These are phyloP conservation scores for Vanderwaltozyma polyspora DNA, from an alignment of 805 yeast genomes.

Conservation along the genomic window DNA sequence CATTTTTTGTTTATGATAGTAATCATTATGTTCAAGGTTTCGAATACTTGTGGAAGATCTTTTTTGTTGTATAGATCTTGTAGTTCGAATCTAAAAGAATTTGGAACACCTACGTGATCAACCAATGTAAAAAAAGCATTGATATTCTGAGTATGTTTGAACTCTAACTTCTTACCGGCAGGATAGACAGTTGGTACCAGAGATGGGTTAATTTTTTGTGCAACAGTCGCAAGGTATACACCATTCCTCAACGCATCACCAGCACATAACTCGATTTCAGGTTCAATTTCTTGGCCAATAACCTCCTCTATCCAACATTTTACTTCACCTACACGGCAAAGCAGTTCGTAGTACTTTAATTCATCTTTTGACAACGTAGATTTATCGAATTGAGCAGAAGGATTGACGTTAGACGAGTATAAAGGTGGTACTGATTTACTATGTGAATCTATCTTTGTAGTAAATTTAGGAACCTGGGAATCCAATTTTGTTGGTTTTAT, in stretches of 20 bases:
- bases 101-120: slow-evolving; percentile 66
- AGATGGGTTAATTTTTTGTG: slow-evolving; percentile 60
- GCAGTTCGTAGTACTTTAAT: slow-evolving; percentile 56
- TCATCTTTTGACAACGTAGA: slow-evolving; percentile 9
- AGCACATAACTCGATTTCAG: slow-evolving; percentile 40
- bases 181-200: slow-evolving; percentile 44
- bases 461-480: too few relatives aligned
- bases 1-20: slow-evolving; percentile 50
- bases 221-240: slow-evolving; percentile 68
- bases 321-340: slow-evolving; percentile 74
- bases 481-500: background rate
- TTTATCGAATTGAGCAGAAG: slow-evolving; percentile 2
- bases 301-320: slow-evolving; percentile 66
- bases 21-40: slow-evolving; percentile 82
- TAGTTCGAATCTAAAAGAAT: slow-evolving; percentile 77
- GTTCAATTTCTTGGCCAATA: slow-evolving; percentile 44
- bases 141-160: slow-evolving; percentile 87
- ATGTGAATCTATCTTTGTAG: background rate
- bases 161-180: slow-evolving; percentile 56
- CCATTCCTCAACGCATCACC: slow-evolving; percentile 73
- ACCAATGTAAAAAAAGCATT: slow-evolving; percentile 67
- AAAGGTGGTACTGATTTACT: background rate
- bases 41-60: slow-evolving; percentile 86
- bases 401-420: background rate
- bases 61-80: slow-evolving; percentile 89